These are phyloP conservation scores for Schoenoplectus triqueter DNA, from an alignment of 202 grass and related monocot species.

Conservation along the genomic window DNA sequence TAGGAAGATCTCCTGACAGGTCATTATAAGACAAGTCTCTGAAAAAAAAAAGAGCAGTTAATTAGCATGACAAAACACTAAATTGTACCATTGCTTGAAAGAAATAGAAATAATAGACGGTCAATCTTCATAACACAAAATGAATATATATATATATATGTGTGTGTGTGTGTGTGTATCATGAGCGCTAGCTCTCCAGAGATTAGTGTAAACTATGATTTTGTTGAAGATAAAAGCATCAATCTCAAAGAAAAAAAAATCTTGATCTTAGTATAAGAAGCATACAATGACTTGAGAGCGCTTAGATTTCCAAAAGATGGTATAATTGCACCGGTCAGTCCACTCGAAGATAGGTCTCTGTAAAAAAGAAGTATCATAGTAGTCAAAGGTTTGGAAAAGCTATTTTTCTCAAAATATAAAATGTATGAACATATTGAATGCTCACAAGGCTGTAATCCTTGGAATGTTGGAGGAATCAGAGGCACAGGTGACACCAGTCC, in stretches of 20 bases:
- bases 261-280: not conserved
- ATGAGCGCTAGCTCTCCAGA: not conserved
- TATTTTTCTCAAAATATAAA: not conserved
- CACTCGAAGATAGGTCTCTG: constrained; percentile 38
- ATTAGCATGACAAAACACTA: not conserved
- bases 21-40: constrained; percentile 12
- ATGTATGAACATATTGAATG: not conserved
- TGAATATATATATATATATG: not conserved
- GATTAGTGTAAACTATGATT: not conserved
- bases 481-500: constrained; percentile 42
- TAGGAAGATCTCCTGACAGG: constrained; percentile 14
- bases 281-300: constrained; percentile 24
- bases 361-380: not conserved
- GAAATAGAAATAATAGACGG: not conserved
- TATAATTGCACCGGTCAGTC: constrained; percentile 34
- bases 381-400: not conserved
- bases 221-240: not conserved
- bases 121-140: not conserved
- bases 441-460: constrained; percentile 42
- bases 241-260: not conserved
- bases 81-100: not conserved
- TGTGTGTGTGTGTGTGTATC: not conserved
- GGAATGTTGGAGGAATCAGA: not conserved
- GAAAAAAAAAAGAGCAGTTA: not conserved
- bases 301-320: constrained; percentile 34